phyloP scores from a whole-genome alignment of 192 early-diverging fungal species.

The Coemansia sp. region DNA sequence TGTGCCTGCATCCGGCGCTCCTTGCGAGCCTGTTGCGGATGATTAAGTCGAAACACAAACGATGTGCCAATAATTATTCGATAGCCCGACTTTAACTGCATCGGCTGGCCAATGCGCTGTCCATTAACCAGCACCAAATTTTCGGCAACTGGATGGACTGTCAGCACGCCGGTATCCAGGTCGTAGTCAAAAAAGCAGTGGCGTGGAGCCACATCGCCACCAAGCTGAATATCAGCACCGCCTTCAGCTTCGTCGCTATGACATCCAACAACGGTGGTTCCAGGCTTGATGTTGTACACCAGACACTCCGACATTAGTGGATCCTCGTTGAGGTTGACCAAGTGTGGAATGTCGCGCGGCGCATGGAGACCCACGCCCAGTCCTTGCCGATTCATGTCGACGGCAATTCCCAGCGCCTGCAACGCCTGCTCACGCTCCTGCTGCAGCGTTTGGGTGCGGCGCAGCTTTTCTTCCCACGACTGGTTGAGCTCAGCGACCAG shows the following conservation, averaged over 20 bases:
- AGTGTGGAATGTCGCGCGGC: conserved; percentile 77
- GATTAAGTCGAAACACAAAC: conserved; percentile 83
- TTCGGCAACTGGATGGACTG: conserved; percentile 59
- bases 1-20: conserved; percentile 25
- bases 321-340: conserved; percentile 89
- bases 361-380: conserved; percentile 68
- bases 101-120: conserved; percentile 59
- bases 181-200: conserved; percentile 79
- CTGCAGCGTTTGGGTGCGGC: conserved; percentile 70
- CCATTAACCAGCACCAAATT: conserved; percentile 80
- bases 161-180: conserved; percentile 50
- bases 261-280: conserved; percentile 68
- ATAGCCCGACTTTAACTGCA: conserved; percentile 66
- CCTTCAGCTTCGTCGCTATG: conserved; percentile 36
- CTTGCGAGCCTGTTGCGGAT: conserved; percentile 73
- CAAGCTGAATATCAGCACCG: conserved; percentile 55
- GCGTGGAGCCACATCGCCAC: conserved; percentile 61
- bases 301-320: conserved; percentile 87
- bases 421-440: conserved; percentile 69
- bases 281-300: conserved; percentile 81
- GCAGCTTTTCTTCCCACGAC: conserved; percentile 81
- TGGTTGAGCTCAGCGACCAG: conserved; percentile 79
- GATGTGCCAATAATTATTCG: conserved; percentile 78
- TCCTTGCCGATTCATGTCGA: conserved; percentile 62
- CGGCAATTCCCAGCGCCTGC: conserved; percentile 74